These are phyloP conservation scores for Teratosphaeriaceae sp. DNA, from an alignment of 2,329 filamentous ascomycete species.

Conservation along the genomic window DNA sequence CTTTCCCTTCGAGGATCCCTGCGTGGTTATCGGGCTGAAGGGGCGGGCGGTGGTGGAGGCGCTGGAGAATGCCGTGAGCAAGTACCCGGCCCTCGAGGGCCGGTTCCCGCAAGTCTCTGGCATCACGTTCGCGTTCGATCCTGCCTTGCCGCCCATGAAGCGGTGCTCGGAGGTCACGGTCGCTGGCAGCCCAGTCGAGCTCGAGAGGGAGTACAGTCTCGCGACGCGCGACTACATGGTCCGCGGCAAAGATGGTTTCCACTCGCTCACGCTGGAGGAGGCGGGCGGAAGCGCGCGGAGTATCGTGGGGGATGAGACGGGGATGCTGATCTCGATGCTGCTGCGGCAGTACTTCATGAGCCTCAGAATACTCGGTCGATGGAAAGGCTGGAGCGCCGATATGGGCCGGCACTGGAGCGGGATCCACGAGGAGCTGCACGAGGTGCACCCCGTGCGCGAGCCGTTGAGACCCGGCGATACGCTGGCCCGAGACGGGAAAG, in stretches of 20 bases:
- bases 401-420: slow-evolving; percentile 59
- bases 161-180: slow-evolving; percentile 60
- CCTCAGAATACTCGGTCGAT: slow-evolving; percentile 71
- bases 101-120: slow-evolving; percentile 84
- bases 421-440: slow-evolving; percentile 57
- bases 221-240: slow-evolving; percentile 86
- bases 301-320: slow-evolving; percentile 78
- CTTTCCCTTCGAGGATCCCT: slow-evolving; percentile 88
- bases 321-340: slow-evolving; percentile 78
- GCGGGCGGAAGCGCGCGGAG: slow-evolving; percentile 73
- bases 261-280: slow-evolving; percentile 64
- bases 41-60: slow-evolving; percentile 72
- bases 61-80: slow-evolving; percentile 74
- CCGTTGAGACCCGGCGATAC: slow-evolving; percentile 11
- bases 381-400: slow-evolving; percentile 62
- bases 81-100: slow-evolving; percentile 74
- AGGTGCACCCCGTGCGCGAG: slow-evolving; percentile 35
- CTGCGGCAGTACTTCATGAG: slow-evolving; percentile 88
- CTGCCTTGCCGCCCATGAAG: slow-evolving; percentile 51
- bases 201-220: slow-evolving; percentile 60
- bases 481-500: too few species aligned
- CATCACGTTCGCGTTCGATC: slow-evolving; percentile 68
- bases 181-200: slow-evolving; percentile 54
- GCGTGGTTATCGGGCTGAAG: slow-evolving; percentile 66
- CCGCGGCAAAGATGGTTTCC: slow-evolving; percentile 70